These are phyloP conservation scores for Yamadazyma triangularis DNA, from an alignment of 1,139 yeast genomes.

Conservation along the genomic window DNA sequence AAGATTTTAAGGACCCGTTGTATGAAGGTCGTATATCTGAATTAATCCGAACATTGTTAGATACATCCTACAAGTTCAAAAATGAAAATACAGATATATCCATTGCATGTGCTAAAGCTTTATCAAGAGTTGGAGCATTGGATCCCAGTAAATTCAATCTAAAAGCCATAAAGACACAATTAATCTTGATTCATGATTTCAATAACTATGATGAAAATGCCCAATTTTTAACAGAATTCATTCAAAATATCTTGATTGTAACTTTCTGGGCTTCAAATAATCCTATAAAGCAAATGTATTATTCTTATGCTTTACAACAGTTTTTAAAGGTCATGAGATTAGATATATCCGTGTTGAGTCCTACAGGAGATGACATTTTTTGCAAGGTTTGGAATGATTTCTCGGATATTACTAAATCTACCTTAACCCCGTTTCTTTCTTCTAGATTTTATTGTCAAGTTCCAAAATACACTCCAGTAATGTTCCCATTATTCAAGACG, in stretches of 20 bases:
- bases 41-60: conserved; percentile 53
- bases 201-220: conserved; percentile 59
- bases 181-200: conserved; percentile 57
- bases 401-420: conserved; percentile 65
- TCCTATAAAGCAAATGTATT: conserved; percentile 77
- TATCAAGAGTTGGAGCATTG: conserved; percentile 75
- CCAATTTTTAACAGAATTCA: conserved; percentile 58
- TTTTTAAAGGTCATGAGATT: conserved; percentile 59
- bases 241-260: conserved; percentile 68
- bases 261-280: conserved; percentile 88
- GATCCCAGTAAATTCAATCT: conserved; percentile 62
- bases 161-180: conserved; percentile 37
- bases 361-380: conserved; percentile 15
- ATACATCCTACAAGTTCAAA: conserved; percentile 56
- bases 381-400: conserved; percentile 56
- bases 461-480: conserved; percentile 32
- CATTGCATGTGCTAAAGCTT: conserved; percentile 57
- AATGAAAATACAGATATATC: conserved; percentile 48
- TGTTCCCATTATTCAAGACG: conserved; percentile 30
- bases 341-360: conserved; percentile 31
- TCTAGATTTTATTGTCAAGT: conserved; percentile 55
- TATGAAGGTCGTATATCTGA: conserved; percentile 31
- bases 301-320: conserved; percentile 90
- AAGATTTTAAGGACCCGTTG: conserved; percentile 16
- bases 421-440: conserved; percentile 68